Percentiles rank a stretch among this genome's conserved stretches.
These are phyloP conservation scores for Geosmithia morbida DNA, from an alignment of 2,329 filamentous ascomycete genomes.

Conservation along the genomic window DNA sequence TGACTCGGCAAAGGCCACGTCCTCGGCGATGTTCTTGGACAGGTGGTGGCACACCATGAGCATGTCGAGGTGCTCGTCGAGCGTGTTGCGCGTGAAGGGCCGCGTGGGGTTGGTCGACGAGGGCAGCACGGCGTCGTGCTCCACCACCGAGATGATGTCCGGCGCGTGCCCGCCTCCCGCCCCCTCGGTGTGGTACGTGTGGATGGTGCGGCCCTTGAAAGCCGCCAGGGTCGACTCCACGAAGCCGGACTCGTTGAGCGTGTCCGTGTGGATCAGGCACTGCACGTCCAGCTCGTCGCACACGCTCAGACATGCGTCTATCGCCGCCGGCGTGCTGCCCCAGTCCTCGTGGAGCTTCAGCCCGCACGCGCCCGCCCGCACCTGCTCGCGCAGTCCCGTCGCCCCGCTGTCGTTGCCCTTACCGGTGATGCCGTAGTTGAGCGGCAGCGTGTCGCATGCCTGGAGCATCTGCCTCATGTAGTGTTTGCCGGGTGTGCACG, in stretches of 20 bases:
- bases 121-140: slow-evolving; percentile 76
- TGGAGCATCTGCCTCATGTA: slow-evolving; percentile 85
- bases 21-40: slow-evolving; percentile 83
- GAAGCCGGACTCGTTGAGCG: slow-evolving; percentile 93
- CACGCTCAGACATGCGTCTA: slow-evolving; percentile 71
- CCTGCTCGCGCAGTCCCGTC: slow-evolving; percentile 61
- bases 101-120: slow-evolving; percentile 86
- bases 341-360: slow-evolving; percentile 95
- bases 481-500: slow-evolving; percentile 75
- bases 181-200: slow-evolving; percentile 95
- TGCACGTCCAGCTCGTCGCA: slow-evolving; percentile 90
- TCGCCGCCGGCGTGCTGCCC: slow-evolving; percentile 82
- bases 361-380: slow-evolving; percentile 71
- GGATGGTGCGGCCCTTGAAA: slow-evolving; percentile 76
- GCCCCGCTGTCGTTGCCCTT: slow-evolving; percentile 80
- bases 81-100: slow-evolving; percentile 79
- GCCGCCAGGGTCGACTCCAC: slow-evolving; percentile 82
- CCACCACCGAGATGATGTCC: slow-evolving; percentile 89
- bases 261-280: slow-evolving; percentile 90
- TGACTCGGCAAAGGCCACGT: slow-evolving; percentile 88
- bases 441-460: slow-evolving; percentile 63
- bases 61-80: slow-evolving; percentile 97
- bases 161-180: slow-evolving; percentile 90
- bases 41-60: slow-evolving; percentile 96
- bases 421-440: slow-evolving; percentile 84